A percentile compares a stretch with the other conserved stretches of the same genome.
These are phyloP conservation scores for Brassica napus DNA, from an alignment of 345 rosid genomes.

Conservation along the genomic window Da-Ae NC_063440.1:23234001-23234500, in stretches of 20 bases:
- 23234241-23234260: slow-evolving; percentile 12
- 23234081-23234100: background rate
- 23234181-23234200: slow-evolving; percentile 3
- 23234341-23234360: background rate
- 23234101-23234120: background rate
- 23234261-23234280: slow-evolving; percentile 28
- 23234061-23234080: background rate
- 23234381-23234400: too few relatives aligned
- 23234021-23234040: background rate
- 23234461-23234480: too few relatives aligned
- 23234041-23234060: background rate
- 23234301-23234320: background rate
- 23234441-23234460: too few relatives aligned
- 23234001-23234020: background rate
- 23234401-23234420: too few relatives aligned
- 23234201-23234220: slow-evolving; percentile 2
- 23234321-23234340: background rate
- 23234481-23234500: too few relatives aligned
- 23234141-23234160: slow-evolving; percentile 4
- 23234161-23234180: slow-evolving; percentile 14
- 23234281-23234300: slow-evolving; percentile 26
- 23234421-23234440: too few relatives aligned
- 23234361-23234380: too few relatives aligned
- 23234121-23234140: background rate
- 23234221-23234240: slow-evolving; percentile 1